Evolutionary conservation across 108 stramenopile genomes (phyloP), one percentile per base, ranked within the genome.

Genomic region (Conticribra weissflogii): DNA sequence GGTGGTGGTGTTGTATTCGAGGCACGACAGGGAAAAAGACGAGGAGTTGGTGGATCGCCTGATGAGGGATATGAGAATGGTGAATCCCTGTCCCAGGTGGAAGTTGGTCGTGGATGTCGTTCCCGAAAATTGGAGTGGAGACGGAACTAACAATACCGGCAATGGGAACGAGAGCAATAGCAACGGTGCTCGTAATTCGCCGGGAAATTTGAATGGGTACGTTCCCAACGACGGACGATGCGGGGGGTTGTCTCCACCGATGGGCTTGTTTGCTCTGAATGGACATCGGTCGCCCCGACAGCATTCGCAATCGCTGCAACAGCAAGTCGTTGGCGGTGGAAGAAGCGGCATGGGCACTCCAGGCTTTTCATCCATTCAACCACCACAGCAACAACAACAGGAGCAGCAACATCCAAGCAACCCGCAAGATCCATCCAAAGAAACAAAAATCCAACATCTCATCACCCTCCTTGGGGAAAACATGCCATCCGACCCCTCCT

Each of bases 101-200:
- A 93, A 90, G 73, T 81, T 93, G 18, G 87, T 90, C 19, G 88
- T 93, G 34, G 92, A 93, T 52, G 50, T 90, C 60, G 85, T 85
- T 12, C 8, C 41, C 33, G 21, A 36, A 8, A 50, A 27, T 18
- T 33, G 25, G 54, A 55, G 3, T 24, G 23, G 54, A 17, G 17
- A 27, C 23, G 21, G 23, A 5, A 25, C 15, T 5, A 55, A 55
- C 23, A 55, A n/a, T 51, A 4, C 50, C 19, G 50, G 4, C 4
- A 4, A 3, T 5, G 3, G 3, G 21, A 22, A 51, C 19, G 21
- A 16, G 15, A n/a, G 3, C 5, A 4, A 34, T 22, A 16, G 24
- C 15, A 2, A 16, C 28, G 25, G 18, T 44, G 21, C 36, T 44
- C 36, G 18, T 41, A 41, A 41, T n/a, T n/a, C n/a, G n/a, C n/a